Base-by-base conservation (phyloP, 2,329 filamentous ascomycete genomes). In the Claviceps humidiphila region DNA sequence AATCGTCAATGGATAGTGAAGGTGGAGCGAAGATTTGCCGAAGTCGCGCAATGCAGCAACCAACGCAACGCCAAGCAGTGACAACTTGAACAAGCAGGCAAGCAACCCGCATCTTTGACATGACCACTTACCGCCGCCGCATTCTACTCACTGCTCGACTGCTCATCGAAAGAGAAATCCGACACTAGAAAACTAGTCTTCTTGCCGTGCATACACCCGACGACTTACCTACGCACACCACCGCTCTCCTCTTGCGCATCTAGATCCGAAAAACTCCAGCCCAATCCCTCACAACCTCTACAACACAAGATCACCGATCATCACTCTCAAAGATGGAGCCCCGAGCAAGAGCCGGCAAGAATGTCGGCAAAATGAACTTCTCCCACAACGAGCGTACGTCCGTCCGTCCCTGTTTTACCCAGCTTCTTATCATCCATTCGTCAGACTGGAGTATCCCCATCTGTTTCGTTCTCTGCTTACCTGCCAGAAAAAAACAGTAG, bases 341-440 rank as follows among this genome's bases (percentile, higher is more conserved):
- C 57, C 77, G 86, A 63, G 86, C 85, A 55, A 80, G 86, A 61
- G 82, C 84, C 62, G 84, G 84, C 64, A 85, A 87, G 63, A 87
- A 89, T 73, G 84, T 89, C 68, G 84, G 84, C 57, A 86, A 88
- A 68, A 85, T 89, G 76, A 90, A 88, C 67, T 91, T 93, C 68
- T 76, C 74, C 56, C 74, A 80, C 53, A 78, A 78, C 64, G 87
- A 90, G 67, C 73, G 87, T 87, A 72, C 57, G 80, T 50, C 48
- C 20, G 80, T 50, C 48, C 20, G 13, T 9, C 14, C n/a, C 37
- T 8, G 2, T 24, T 17, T 16, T 13, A 43, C 30, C 30, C 30
- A 34, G 9, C 30, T 34, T 34, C 30, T 34, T 30, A 2, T 17
- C 39, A 40, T 17, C 39, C 39, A n/a, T 40, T 9, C 14, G n/a